A percentile compares a stretch with the other conserved stretches of the same genome.
Conservation (phyloP, 1,284 basidiomycete species). For the Tilletiaria anomala region DNA sequence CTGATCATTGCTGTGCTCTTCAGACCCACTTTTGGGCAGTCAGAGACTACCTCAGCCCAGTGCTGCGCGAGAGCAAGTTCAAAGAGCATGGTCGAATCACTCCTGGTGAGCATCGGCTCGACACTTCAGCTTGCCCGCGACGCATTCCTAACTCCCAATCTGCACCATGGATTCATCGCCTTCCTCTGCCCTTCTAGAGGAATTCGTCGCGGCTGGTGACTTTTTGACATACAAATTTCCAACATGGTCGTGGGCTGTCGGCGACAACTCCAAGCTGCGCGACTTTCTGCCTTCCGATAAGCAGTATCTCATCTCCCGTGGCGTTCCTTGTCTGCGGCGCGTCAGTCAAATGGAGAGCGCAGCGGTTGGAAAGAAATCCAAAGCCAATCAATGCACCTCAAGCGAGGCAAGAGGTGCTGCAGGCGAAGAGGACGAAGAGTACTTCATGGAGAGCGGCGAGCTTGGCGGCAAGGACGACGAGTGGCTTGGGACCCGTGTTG, state of each 20-base stretch:
- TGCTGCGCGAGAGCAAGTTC: constrained; percentile 94
- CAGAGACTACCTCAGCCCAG: constrained; percentile 88
- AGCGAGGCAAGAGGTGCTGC: constrained; percentile 9
- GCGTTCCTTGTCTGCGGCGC: constrained; percentile 32
- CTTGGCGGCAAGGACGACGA: constrained; percentile 17
- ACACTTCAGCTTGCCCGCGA: not conserved
- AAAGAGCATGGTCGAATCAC: constrained; percentile 95
- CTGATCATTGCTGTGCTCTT: too few species aligned
- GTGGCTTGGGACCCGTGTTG: constrained; percentile 24
- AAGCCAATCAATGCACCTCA: not conserved
- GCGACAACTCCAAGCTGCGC: constrained; percentile 59
- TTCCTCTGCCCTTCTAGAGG: constrained; percentile 12
- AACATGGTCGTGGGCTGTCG: constrained; percentile 34
- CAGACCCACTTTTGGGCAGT: constrained; percentile 86
- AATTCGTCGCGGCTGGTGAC: constrained; percentile 37
- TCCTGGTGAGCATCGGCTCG: constrained; percentile 60
- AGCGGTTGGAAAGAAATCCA: constrained; percentile 3
- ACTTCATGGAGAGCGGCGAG: constrained; percentile 13
- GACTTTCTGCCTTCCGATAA: constrained; percentile 88
- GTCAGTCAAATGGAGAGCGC: constrained; percentile 24
- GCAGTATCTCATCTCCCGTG: constrained; percentile 66
- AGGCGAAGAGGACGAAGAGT: constrained; percentile 14
- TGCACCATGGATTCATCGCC: constrained; percentile 7
- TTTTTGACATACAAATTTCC: constrained; percentile 35
- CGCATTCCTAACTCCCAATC: too few species aligned